Base-by-base conservation (phyloP, 805 yeast genomes). In the Metschnikowia noctiluminum region DNA sequence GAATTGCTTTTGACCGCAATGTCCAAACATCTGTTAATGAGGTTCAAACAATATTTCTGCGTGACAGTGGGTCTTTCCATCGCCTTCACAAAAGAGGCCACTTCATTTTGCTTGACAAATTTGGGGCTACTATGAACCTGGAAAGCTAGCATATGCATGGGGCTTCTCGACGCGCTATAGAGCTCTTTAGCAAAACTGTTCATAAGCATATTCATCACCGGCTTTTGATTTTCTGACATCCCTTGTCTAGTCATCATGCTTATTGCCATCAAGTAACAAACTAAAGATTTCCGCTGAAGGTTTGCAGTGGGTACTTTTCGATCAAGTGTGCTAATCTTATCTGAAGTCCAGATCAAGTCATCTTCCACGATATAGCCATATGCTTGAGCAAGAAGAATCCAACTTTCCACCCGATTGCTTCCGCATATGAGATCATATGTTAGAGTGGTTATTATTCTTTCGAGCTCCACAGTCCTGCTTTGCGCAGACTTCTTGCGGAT, bases 261-360 rank as follows among this genome's bases (percentile, higher is more conserved):
- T 15, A 82, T 67, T 0, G 96, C 90, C 87, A 86, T 85, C 21
- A 84, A 61, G 56, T 85, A 89, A 52, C 96, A 84, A 2, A 89
- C 56, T 1, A 92, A 64, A 0, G 96, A 75, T 57, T 78, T 84
- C 49, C 85, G 75, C 63, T 89, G 96, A 3, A 79, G 61, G 6
- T 75, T 65, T 0, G 90, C 89, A 0, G 89, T 85, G 0, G 68
- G 63, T 3, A 68, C 67, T 58, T 85, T 85, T 52, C 82, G 75
- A 6, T 86, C 94, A 0, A 73, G 60, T 0, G 78, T 73, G 44
- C 84, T 84, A 35, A 89, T 66, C 59, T 87, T 87, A 58, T 91
- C 97, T 0, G 96, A 83, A 1, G 92, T 87, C 95, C 96, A 89
- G n/a, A 88, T 81, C 48, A 94, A 66, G 54, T 89, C 96, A 63